These are phyloP conservation scores for Lachnellula cervina DNA, from an alignment of 2,329 filamentous ascomycete species.

Conservation along the genomic window DNA sequence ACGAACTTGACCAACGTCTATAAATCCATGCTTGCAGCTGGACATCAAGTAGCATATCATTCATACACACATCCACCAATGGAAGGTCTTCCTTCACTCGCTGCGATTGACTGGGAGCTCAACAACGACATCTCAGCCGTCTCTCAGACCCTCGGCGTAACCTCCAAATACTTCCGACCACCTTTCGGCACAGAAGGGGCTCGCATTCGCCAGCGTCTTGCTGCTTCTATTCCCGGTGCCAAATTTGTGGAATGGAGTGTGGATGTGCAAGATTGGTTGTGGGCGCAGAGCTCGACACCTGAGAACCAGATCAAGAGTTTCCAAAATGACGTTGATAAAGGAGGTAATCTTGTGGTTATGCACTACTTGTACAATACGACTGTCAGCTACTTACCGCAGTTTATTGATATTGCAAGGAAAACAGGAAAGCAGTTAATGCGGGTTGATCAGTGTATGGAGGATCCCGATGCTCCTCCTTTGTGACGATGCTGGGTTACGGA, in stretches of 20 bases:
- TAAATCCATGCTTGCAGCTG: constrained; percentile 53
- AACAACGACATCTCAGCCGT: constrained; percentile 50
- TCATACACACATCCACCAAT: constrained; percentile 66
- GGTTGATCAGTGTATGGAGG: constrained; percentile 61
- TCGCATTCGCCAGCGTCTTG: constrained; percentile 58
- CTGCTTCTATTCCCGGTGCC: constrained; percentile 45
- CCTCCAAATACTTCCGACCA: constrained; percentile 59
- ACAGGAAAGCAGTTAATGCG: constrained; percentile 62
- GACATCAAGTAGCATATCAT: constrained; percentile 66
- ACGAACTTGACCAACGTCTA: constrained; percentile 62
- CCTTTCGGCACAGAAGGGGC: constrained; percentile 66
- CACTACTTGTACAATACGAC: constrained; percentile 64
- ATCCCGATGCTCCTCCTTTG: constrained; percentile 50
- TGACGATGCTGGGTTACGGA: neutral
- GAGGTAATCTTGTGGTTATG: constrained; percentile 62
- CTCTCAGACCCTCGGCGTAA: constrained; percentile 32
- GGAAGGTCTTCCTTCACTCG: constrained; percentile 49
- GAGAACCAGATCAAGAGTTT: constrained; percentile 65
- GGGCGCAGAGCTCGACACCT: constrained; percentile 56
- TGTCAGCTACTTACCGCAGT: constrained; percentile 57
- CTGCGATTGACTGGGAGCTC: constrained; percentile 58
- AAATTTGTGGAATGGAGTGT: constrained; percentile 65
- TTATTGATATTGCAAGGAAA: constrained; percentile 59
- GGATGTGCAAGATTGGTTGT: constrained; percentile 68
- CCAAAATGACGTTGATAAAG: constrained; percentile 55